Conservation (phyloP, 2,329 filamentous ascomycete species). For the Niveomyces coronatus region DNA sequence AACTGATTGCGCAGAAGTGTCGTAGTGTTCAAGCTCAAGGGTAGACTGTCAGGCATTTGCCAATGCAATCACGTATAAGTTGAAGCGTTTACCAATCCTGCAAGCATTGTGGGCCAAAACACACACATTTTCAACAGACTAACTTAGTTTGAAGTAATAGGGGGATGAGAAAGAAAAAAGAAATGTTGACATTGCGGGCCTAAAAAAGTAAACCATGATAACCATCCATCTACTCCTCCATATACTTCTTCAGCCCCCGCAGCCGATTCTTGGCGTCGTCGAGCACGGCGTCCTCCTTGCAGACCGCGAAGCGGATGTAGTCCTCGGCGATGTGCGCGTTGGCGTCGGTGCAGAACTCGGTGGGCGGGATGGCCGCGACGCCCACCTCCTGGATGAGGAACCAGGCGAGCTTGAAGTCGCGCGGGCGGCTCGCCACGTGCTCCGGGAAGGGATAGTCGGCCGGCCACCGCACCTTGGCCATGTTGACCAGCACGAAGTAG, state of each 20-base stretch:
- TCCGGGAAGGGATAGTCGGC: conserved; percentile 78
- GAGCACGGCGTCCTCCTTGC: conserved; percentile 82
- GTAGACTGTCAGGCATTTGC: too few relatives aligned
- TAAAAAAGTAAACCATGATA: too few relatives aligned
- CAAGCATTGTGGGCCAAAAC: too few relatives aligned
- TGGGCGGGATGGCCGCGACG: conserved; percentile 90
- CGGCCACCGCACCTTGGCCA: conserved; percentile 77
- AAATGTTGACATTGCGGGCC: too few relatives aligned
- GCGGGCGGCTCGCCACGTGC: conserved; percentile 74
- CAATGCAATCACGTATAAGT: too few relatives aligned
- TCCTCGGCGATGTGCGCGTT: conserved; percentile 84
- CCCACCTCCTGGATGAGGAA: conserved; percentile 95
- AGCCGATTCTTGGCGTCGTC: conserved; percentile 69
- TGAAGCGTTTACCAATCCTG: too few relatives aligned
- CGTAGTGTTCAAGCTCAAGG: too few relatives aligned
- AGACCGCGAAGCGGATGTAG: conserved; percentile 91
- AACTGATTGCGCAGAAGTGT: too few relatives aligned
- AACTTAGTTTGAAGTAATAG: too few relatives aligned
- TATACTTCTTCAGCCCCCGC: conserved; percentile 63
- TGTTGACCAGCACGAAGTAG: conserved; percentile 94
- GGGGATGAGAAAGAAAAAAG: too few relatives aligned
- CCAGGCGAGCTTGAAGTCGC: conserved; percentile 93
- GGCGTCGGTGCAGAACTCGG: conserved; percentile 85
- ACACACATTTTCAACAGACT: too few relatives aligned
- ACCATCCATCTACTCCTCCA: conserved; percentile 31